Conservation (phyloP, 345 rosid species). For the Euphorbia lathyris region DNA sequence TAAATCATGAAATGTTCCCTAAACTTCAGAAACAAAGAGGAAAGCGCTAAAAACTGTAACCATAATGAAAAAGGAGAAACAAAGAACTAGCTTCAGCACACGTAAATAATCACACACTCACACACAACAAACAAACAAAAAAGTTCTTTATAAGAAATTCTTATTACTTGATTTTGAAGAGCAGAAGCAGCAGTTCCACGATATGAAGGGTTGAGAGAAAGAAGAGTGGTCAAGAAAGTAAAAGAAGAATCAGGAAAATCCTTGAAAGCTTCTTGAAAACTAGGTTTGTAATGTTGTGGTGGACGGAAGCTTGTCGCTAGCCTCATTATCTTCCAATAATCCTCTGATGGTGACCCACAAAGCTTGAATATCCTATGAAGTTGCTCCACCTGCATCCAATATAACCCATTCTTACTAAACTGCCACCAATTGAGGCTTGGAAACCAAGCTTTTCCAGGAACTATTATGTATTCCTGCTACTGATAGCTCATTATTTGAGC, state of each 20-base stretch:
- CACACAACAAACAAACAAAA: too few relatives aligned
- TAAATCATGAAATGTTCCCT: too few relatives aligned
- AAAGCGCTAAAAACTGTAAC: not conserved
- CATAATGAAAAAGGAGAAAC: not conserved
- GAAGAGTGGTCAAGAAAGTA: conserved; percentile 50
- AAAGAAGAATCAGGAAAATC: conserved; percentile 59
- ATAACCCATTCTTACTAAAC: conserved; percentile 15
- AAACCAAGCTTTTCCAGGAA: not conserved
- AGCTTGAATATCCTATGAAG: conserved; percentile 87
- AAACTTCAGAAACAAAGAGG: not conserved
- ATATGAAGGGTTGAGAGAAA: conserved; percentile 60
- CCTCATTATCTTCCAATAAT: conserved; percentile 76
- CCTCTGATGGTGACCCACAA: conserved; percentile 79
- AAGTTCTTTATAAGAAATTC: too few relatives aligned
- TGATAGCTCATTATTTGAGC: not conserved
- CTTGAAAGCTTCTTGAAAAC: conserved; percentile 56
- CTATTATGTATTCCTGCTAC: not conserved
- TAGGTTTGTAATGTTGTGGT: conserved; percentile 62
- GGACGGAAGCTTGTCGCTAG: conserved; percentile 66
- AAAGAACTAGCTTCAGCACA: not conserved
- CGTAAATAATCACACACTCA: not conserved
- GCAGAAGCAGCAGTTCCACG: conserved; percentile 78
- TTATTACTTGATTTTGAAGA: conserved; percentile 55
- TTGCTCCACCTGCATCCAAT: conserved; percentile 70
- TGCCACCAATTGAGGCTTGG: not conserved